phyloP scores from a whole-genome alignment of 352 stramenopile genomes.

The Albugo laibachii region DNA sequence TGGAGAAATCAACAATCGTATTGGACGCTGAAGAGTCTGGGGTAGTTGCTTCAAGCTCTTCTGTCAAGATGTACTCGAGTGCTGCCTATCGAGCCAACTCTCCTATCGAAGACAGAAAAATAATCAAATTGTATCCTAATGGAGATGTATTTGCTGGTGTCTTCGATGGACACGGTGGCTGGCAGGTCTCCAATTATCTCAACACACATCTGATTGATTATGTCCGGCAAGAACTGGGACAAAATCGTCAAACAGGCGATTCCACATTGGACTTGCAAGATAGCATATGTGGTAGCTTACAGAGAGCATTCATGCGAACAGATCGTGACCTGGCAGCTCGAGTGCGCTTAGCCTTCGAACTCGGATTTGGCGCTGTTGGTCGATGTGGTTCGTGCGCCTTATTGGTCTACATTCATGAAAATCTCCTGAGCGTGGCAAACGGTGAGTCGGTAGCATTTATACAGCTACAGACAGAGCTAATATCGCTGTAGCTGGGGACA shows the following conservation, averaged over 20 bases:
- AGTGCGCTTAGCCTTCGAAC: conserved; percentile 69
- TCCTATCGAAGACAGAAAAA: conserved; percentile 70
- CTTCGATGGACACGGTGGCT: conserved; percentile 86
- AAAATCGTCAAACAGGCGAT: not conserved
- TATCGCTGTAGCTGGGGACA: conserved; percentile 32
- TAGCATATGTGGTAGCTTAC: conserved; percentile 42
- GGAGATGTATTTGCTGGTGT: conserved; percentile 76
- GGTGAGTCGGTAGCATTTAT: conserved; percentile 7
- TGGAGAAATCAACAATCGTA: too few relatives aligned
- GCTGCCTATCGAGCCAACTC: conserved; percentile 40
- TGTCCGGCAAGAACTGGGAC: conserved; percentile 42
- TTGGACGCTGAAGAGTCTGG: too few relatives aligned
- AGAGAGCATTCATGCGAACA: conserved; percentile 67
- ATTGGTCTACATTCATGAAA: conserved; percentile 49
- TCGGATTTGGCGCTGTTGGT: conserved; percentile 80
- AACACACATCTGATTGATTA: conserved; percentile 59
- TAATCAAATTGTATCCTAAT: conserved; percentile 35
- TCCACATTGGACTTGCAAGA: conserved; percentile 6
- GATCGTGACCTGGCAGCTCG: conserved; percentile 72
- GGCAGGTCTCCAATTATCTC: conserved; percentile 84
- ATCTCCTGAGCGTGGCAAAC: conserved; percentile 75
- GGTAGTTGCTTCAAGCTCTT: not conserved
- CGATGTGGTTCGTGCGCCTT: conserved; percentile 78
- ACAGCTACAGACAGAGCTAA: not conserved
- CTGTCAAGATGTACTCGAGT: conserved; percentile 10